phyloP scores from a whole-genome alignment of 345 rosid species.

The Trapa incisa region DNA sequence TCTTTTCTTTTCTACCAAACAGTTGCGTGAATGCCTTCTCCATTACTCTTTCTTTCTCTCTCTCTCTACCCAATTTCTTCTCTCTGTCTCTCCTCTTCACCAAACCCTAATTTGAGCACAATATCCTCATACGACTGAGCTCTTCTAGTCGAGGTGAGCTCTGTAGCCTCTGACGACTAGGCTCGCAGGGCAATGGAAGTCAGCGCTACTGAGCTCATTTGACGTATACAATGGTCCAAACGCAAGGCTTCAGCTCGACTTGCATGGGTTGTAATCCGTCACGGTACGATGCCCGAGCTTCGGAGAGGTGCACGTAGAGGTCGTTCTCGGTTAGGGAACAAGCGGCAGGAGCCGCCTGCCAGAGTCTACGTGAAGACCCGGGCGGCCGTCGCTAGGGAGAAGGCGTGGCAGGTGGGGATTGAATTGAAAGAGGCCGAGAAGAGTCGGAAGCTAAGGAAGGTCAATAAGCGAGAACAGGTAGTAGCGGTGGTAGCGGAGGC shows the following conservation, averaged over 20 bases:
- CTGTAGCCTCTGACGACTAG: neutral
- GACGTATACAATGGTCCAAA: slow-evolving; percentile 37
- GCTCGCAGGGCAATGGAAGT: neutral
- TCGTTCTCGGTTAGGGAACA: slow-evolving; percentile 23
- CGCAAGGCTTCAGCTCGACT: slow-evolving; percentile 27
- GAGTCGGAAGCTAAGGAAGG: slow-evolving; percentile 19
- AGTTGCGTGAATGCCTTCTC: too few relatives aligned
- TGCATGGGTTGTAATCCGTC: slow-evolving; percentile 47
- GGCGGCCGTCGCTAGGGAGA: slow-evolving; percentile 28
- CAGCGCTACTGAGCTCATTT: slow-evolving; percentile 4
- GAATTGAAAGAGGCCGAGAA: slow-evolving; percentile 48
- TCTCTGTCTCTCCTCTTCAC: neutral
- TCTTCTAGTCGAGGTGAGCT: neutral
- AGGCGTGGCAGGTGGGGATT: slow-evolving; percentile 32
- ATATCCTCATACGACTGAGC: neutral
- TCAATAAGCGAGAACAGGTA: slow-evolving; percentile 21
- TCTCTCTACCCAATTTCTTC: neutral
- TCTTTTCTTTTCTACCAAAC: too few relatives aligned
- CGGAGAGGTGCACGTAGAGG: slow-evolving; percentile 73
- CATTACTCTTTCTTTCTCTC: too few relatives aligned
- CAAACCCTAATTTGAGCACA: slow-evolving; percentile 8
- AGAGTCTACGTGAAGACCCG: slow-evolving; percentile 28
- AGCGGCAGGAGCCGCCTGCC: slow-evolving; percentile 13
- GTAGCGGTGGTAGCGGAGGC: neutral
- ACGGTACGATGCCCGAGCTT: slow-evolving; percentile 81